Evolutionary conservation across 2,329 filamentous ascomycete genomes (phyloP), one percentile per base, ranked within the genome.

Genomic region (Colletotrichum trifolii): DNA sequence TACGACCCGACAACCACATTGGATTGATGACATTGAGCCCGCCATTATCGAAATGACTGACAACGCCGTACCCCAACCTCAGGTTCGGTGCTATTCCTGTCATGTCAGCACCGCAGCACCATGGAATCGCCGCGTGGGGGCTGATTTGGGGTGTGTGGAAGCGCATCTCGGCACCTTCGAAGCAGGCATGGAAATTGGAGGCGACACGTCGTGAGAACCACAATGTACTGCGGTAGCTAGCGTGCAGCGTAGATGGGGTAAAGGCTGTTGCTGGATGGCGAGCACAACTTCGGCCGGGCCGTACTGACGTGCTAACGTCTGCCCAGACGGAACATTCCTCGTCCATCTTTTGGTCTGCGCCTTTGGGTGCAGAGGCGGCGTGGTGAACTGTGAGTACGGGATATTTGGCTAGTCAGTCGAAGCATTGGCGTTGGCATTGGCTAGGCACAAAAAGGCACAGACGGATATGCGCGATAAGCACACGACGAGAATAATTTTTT

Each of bases 151-250:
- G 56, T 52, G 55, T 38, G 56, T 59, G 47, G 46, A 59, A 52
- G 56, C 56, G 55, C 47, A 48, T 45, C 35, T 55, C 62, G 62
- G 61, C 61, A 61, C 50, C 57, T 33, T 43, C 17, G 47, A 33
- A 57, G 42, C 35, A 15, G 59, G 62, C 52, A 62, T 42, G 62
- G 62, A 61, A 56, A 39, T 62, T 42, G 52, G 52, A 65, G 52
- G 58, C 62, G 62, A 62, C 52, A 65, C 62, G 42, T 42, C 17
- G 36, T 33, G 36, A 49, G 25, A 25, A 25, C 25, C 25, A 17
- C 17, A 17, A 17, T 17, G 17, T 17, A 17, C 17, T 17, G 17
- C 17, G 17, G 17, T 17, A 17, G 17, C 17, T 25, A 25, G 25
- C 25, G 25, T 25, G 25, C 25, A 25, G 25, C 25, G 54, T 36